Evolutionary conservation across 768 basidiomycete species (phyloP), one percentile per base, ranked within the genome.

Genomic region (Melanogaster broomeanus): DNA sequence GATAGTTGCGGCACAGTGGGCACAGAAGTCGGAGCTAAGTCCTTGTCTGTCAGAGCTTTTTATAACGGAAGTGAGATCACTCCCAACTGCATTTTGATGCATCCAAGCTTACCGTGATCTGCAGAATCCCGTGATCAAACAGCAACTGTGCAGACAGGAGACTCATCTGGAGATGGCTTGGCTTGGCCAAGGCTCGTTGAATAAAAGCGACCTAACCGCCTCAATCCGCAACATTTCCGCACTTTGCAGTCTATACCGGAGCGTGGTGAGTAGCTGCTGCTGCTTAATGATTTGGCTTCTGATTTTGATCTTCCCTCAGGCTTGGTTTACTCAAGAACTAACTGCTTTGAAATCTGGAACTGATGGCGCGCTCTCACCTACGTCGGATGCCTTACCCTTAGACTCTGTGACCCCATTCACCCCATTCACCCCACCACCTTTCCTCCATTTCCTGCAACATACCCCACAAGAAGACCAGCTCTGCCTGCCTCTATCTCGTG

Each of bases 251-350:
- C 72, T 98, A 34, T 88, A 95, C 66, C 87, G 84, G 58, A 95
- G 90, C 66, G 81, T 98, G 61, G 94, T 96, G 30, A 19, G 42
- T 34, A 27, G 37, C 49, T 42, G 25, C 41, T 31, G 42, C 34
- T 12, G n/a, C 19, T 13, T 4, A 28, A 30, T 27, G 13, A 24
- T n/a, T 44, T 61, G 24, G 48, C 28, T 46, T 50, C 31, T 63
- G 21, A 62, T 25, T 28, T 15, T 42, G 16, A n/a, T 12, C 18
- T 41, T 39, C 35, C 22, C 22, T 19, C 49, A 96, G 93, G 79
- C 84, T 2, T 98, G 95, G 96, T 93, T 98, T 66, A 81, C 85
- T 27, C 69, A 77, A 16, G 85, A 88, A 61, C 74, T 98, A 13
- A 79, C 80, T 37, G 68, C 77, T 38, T 73, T 98, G 43, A 90